Conservation (phyloP, 2,329 filamentous ascomycete genomes). For the Cordyceps sp. region DNA sequence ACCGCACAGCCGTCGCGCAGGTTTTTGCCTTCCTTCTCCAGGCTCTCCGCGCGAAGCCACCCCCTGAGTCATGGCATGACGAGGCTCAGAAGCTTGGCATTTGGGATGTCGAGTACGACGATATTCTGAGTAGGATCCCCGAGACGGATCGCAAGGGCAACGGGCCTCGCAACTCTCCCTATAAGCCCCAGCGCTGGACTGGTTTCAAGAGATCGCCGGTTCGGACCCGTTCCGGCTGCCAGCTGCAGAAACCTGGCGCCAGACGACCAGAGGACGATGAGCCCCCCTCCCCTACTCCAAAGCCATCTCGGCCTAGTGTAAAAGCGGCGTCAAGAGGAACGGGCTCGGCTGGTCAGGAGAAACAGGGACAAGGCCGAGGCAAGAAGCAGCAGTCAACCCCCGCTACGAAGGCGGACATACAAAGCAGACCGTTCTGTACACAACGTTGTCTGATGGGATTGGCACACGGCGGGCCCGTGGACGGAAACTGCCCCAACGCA, state of each 20-base stretch:
- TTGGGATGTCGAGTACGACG: constrained; percentile 18
- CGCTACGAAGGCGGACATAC: neutral
- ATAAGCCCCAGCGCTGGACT: constrained; percentile 12
- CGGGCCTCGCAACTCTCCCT: constrained; percentile 5
- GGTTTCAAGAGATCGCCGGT: constrained; percentile 14
- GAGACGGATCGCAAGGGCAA: constrained; percentile 8
- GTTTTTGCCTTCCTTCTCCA: constrained; percentile 21
- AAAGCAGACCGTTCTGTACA: constrained; percentile 1
- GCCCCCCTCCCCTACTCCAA: constrained; percentile 1
- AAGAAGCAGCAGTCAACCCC: neutral
- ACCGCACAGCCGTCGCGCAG: constrained; percentile 19
- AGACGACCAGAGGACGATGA: constrained; percentile 1
- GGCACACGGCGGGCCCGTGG: neutral
- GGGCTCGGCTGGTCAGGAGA: neutral
- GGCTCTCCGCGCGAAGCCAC: constrained; percentile 12
- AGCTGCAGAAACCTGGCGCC: neutral
- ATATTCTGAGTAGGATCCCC: constrained; percentile 11
- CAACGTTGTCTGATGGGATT: constrained; percentile 2
- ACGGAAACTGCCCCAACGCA: constrained; percentile 2
- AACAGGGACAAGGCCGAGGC: neutral
- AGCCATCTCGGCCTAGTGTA: neutral
- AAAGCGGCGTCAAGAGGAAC: neutral
- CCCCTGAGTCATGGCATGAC: constrained; percentile 14
- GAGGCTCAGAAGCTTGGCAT: constrained; percentile 10
- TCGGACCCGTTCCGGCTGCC: constrained; percentile 4